phyloP scores from a whole-genome alignment of 176 grass and related monocot genomes.

The Oryza coarctata region DNA sequence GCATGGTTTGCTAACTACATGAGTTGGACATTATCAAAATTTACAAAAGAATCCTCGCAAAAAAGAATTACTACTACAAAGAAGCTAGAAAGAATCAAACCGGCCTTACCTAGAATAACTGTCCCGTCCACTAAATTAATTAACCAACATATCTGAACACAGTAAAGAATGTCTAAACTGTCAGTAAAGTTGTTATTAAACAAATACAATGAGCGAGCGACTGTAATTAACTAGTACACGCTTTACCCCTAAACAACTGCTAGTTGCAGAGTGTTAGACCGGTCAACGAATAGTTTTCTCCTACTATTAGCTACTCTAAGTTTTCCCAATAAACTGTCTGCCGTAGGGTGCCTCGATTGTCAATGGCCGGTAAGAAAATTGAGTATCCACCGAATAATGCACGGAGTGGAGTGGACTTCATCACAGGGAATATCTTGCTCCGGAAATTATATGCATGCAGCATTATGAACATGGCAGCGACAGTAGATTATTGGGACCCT shows the following conservation, averaged over 20 bases:
- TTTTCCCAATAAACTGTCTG: neutral
- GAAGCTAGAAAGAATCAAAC: neutral
- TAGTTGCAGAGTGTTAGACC: neutral
- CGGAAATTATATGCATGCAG: neutral
- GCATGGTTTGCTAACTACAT: neutral
- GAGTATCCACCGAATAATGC: neutral
- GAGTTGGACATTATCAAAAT: neutral
- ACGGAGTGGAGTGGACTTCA: conserved; percentile 16
- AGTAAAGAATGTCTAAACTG: conserved; percentile 7
- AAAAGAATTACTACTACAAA: too few species aligned
- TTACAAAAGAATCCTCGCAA: neutral
- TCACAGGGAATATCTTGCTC: neutral
- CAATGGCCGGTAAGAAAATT: conserved; percentile 25
- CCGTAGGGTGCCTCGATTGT: neutral
- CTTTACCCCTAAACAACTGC: neutral
- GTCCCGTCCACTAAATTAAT: neutral
- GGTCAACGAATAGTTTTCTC: conserved; percentile 14
- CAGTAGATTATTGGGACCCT: neutral
- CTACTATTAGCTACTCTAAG: neutral
- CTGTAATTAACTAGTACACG: neutral
- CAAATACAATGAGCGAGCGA: neutral
- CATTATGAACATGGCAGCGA: neutral
- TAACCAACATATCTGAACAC: neutral
- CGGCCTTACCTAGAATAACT: neutral
- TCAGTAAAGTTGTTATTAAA: neutral